These are phyloP conservation scores for Malassezia furfur DNA, from an alignment of 1,284 basidiomycete species.

Conservation along the genomic window DNA sequence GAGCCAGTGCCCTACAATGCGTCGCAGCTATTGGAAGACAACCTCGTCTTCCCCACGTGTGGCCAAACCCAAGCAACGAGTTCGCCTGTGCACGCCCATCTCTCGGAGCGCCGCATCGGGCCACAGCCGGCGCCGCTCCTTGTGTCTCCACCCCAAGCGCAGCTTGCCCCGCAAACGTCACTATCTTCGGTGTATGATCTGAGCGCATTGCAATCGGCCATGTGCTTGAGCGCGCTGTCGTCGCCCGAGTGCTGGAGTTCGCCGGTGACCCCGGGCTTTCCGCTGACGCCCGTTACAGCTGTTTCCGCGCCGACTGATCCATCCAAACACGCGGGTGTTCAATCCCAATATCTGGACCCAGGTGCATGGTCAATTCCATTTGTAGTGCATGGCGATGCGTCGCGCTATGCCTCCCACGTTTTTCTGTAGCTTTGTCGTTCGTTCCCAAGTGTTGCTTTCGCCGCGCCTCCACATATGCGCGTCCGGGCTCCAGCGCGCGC, in stretches of 20 bases:
- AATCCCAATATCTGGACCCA: too few relatives aligned
- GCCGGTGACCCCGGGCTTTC: not conserved
- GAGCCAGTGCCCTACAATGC: too few relatives aligned
- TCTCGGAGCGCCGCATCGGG: not conserved
- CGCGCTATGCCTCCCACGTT: too few relatives aligned
- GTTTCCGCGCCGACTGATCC: not conserved
- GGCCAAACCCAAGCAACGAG: too few relatives aligned
- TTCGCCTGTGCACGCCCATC: not conserved
- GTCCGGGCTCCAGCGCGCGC: not conserved
- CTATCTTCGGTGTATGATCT: not conserved
- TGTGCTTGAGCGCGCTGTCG: not conserved
- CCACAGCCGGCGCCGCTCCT: not conserved
- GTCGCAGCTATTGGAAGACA: too few relatives aligned
- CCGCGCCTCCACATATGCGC: not conserved
- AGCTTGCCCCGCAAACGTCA: not conserved
- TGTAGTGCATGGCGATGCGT: too few relatives aligned
- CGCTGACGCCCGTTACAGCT: not conserved
- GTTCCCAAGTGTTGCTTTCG: too few relatives aligned
- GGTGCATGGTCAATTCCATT: too few relatives aligned
- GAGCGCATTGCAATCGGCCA: not conserved
- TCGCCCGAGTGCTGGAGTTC: conserved; percentile 5
- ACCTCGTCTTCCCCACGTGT: too few relatives aligned
- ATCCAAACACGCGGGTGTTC: not conserved
- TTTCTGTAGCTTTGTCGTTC: too few relatives aligned
- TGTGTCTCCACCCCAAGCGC: not conserved